Evolutionary conservation across 2,329 filamentous ascomycete genomes (phyloP).

Genomic region (Beauveria bassiana): DNA sequence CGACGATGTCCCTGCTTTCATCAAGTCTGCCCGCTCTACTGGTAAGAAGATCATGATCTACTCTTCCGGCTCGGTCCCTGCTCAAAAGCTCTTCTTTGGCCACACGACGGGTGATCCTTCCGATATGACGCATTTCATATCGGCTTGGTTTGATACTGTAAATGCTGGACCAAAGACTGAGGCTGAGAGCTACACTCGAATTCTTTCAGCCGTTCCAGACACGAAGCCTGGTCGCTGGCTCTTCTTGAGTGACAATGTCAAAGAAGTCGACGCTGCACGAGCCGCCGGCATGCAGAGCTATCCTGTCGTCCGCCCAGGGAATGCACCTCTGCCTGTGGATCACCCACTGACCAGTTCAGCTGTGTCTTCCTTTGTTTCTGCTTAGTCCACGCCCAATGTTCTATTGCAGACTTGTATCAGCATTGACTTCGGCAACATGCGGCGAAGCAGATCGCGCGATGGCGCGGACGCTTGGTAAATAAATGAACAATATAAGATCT

Average conservation of each 20-base stretch:
- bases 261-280: constrained; percentile 57
- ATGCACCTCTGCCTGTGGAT: constrained; percentile 50
- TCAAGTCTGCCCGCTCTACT: constrained; percentile 49
- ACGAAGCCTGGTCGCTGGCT: constrained; percentile 49
- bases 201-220: constrained; percentile 39
- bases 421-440: background rate
- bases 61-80: constrained; percentile 71
- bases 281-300: constrained; percentile 55
- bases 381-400: background rate
- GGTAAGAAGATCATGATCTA: constrained; percentile 64
- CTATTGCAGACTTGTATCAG: no score
- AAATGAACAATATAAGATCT: background rate
- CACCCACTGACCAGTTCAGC: constrained; percentile 30
- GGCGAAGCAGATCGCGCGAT: background rate
- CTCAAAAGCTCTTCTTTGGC: constrained; percentile 72
- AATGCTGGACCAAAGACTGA: constrained; percentile 72
- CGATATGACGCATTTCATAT: constrained; percentile 53
- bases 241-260: constrained; percentile 76
- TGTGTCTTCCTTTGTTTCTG: constrained; percentile 16
- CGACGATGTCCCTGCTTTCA: constrained; percentile 59
- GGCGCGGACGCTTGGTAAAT: background rate
- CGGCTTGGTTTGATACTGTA: constrained; percentile 70
- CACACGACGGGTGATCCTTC: constrained; percentile 52
- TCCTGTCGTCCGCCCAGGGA: constrained; percentile 61
- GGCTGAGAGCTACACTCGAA: constrained; percentile 57